A percentile compares a stretch with the other conserved stretches of the same genome.
Conservation (phyloP, 345 rosid species). For the Crucihimalaya himalaica region DNA sequence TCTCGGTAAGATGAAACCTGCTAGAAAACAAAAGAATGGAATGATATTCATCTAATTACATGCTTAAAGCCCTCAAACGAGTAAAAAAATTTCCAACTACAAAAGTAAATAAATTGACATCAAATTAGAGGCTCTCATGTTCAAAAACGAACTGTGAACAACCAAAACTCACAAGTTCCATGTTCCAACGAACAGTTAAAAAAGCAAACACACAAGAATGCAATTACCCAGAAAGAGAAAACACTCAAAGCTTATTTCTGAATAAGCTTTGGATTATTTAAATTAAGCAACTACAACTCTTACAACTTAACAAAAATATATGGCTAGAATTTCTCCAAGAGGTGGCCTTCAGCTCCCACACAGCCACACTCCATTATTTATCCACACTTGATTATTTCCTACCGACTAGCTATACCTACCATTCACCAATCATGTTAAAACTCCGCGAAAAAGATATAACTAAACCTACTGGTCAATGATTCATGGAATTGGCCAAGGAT, state of each 20-base stretch:
- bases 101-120: neutral
- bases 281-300: conserved; percentile 4
- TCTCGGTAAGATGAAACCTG: conserved; percentile 97
- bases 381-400: conserved; percentile 27
- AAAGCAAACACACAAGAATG: conserved; percentile 15
- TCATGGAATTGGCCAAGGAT: conserved; percentile 8
- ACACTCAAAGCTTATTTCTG: neutral
- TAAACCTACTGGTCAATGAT: conserved; percentile 26
- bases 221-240: neutral
- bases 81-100: neutral
- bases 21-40: conserved; percentile 35
- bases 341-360: conserved; percentile 34
- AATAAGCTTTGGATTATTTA: conserved; percentile 23
- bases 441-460: neutral
- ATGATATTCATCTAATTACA: conserved; percentile 16
- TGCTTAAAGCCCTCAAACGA: neutral
- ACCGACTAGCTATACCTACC: conserved; percentile 34
- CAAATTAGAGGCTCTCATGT: conserved; percentile 2
- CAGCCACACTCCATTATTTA: conserved; percentile 23
- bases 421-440: conserved; percentile 29
- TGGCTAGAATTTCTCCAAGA: conserved; percentile 27
- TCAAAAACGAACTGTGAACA: neutral
- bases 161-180: conserved; percentile 1
- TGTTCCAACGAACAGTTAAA: neutral
- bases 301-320: neutral